Base-by-base conservation (phyloP, 2,329 filamentous ascomycete genomes). In the Aspergillus pseudoviridinutans region DNA sequence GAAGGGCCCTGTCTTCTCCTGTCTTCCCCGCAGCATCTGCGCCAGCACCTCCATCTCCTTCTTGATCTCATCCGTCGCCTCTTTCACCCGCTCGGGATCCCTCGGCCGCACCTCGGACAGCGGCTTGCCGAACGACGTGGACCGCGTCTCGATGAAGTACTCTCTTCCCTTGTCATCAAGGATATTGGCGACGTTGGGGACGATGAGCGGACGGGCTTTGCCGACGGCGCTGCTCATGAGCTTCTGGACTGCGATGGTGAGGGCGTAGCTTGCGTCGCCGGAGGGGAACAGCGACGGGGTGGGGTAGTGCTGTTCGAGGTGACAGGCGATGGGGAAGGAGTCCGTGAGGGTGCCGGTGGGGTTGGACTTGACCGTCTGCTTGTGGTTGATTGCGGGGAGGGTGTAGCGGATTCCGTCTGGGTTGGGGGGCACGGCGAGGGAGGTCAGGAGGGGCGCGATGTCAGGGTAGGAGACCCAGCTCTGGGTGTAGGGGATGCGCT, bases 331-430 rank as follows among this genome's bases (percentile, higher is more conserved):
- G 1, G 71, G 63, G 12, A 72, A 56, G 0, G 72, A 74, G 55
- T 73, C 70, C 67, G 70, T 71, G 49, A 74, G 58, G 8, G 67
- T 65, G 14, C 68, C 68, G 20, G 64, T 50, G 0, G 64, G 54
- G 55, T 67, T 71, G 4, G 62, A 58, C 1, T 51, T 61, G 9
- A 70, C 57, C 0, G 66, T 66, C 10, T 62, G 49, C 28, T 62
- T 65, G 56, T 74, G 71, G 28, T 61, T 56, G 57, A 73, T 74
- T 29, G 68, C 68, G 5, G 72, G 71, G n/a, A 74, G 66, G 8
- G 71, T 74, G 55, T 72, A 73, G 1, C 59, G 59, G 4, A 42
- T 54, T 7, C 58, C 56, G 2, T 54, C 29, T 17, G 58, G 54
- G 32, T 62, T 50, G 25, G 71, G 64, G 22, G 58, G 54, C 14